Percentiles rank a stretch among this genome's conserved stretches.
Conservation (phyloP, 2,329 filamentous ascomycete genomes). For the Lasiodiplodia sp. region DNA sequence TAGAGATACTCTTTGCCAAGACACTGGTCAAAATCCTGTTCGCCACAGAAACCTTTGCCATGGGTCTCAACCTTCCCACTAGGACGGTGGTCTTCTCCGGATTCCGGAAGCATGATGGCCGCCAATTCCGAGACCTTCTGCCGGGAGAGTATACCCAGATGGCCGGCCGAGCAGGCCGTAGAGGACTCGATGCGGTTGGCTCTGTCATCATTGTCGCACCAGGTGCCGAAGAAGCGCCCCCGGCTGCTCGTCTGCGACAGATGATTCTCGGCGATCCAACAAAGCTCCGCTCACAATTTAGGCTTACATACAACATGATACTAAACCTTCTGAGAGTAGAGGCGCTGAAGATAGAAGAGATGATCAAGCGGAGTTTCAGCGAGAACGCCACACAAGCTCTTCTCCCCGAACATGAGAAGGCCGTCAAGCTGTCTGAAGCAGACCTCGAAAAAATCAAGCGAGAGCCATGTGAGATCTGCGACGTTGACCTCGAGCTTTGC, state of each 20-base stretch:
- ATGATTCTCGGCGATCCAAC: slow-evolving; percentile 98
- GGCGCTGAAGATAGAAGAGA: slow-evolving; percentile 97
- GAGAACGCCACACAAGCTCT: slow-evolving; percentile 96
- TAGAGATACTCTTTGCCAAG: slow-evolving; percentile 94
- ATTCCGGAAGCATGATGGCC: slow-evolving; percentile 94
- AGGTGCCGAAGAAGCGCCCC: slow-evolving; percentile 85
- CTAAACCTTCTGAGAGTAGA: slow-evolving; percentile 93
- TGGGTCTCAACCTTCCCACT: slow-evolving; percentile 95
- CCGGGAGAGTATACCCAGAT: slow-evolving; percentile 99
- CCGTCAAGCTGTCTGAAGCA: slow-evolving; percentile 89
- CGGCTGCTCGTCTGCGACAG: slow-evolving; percentile 79
- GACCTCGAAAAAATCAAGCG: slow-evolving; percentile 90
- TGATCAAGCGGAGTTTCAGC: slow-evolving; percentile 99
- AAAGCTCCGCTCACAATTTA: slow-evolving; percentile 94
- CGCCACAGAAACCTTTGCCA: slow-evolving; percentile 97
- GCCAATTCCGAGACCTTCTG: slow-evolving; percentile 86
- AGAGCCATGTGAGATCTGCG: slow-evolving; percentile 82
- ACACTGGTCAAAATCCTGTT: slow-evolving; percentile 97
- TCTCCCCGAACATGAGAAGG: slow-evolving; percentile 93
- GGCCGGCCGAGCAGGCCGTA: slow-evolving; percentile 91
- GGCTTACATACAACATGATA: slow-evolving; percentile 99
- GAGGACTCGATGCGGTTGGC: slow-evolving; percentile 90
- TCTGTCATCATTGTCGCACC: slow-evolving; percentile 90
- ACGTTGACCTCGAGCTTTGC: slow-evolving; percentile 78
- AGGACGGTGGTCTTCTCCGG: slow-evolving; percentile 97